Percentiles rank a stretch among this genome's conserved stretches.
Evolutionary conservation across 176 grass and related monocot species (phyloP).

Genomic region (Phoenix roebelenii): DNA sequence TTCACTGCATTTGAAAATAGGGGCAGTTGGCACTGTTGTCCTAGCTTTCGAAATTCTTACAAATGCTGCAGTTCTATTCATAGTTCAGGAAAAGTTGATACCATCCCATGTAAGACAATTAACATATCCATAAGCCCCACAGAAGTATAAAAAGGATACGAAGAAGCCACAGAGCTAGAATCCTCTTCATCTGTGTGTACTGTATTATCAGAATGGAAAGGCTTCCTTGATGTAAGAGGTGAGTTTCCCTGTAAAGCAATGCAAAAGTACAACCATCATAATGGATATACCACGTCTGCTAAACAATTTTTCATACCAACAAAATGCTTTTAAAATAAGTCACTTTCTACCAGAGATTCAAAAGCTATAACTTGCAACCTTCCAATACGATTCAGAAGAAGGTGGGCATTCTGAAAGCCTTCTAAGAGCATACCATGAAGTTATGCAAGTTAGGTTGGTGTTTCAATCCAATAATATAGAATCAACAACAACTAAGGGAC

Average conservation of each 20-base stretch:
- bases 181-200: constrained; percentile 47
- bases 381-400: too few relatives aligned
- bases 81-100: constrained; percentile 42
- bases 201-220: constrained; percentile 27
- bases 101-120: neutral
- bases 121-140: constrained; percentile 2
- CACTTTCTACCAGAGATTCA: too few relatives aligned
- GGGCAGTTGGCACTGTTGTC: constrained; percentile 40
- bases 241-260: constrained; percentile 34
- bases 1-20: constrained; percentile 45
- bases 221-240: constrained; percentile 28
- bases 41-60: constrained; percentile 42
- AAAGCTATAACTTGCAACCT: too few relatives aligned
- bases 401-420: too few relatives aligned
- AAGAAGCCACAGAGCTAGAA: constrained; percentile 56
- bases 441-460: too few relatives aligned
- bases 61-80: constrained; percentile 37
- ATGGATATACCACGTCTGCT: too few relatives aligned
- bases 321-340: too few relatives aligned
- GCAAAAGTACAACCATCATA: constrained; percentile 1
- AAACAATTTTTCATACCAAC: too few relatives aligned
- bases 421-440: too few relatives aligned
- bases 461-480: too few relatives aligned
- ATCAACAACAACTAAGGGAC: too few relatives aligned
- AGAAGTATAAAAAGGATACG: constrained; percentile 53